Evolutionary conservation across 108 stramenopile species (phyloP), one percentile per base, ranked within the genome.

Genomic region (Phaeodactylum tricornutum): DNA sequence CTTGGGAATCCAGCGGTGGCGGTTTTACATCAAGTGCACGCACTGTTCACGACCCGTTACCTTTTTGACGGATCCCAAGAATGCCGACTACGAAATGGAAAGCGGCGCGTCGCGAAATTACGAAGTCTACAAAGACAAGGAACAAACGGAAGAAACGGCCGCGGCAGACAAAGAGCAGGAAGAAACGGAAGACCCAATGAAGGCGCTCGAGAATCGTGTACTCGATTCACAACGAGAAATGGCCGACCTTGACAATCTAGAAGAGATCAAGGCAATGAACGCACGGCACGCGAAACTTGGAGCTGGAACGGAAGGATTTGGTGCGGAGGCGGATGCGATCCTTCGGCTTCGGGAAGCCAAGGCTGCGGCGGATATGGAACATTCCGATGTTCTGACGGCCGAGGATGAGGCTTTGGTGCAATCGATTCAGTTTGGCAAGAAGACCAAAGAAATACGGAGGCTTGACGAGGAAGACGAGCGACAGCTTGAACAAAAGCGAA

Each of bases 51-150:
- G 88, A 22, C 89, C 92, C 8, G 62, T 98, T 20, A 81, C 93
- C 9, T 96, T 98, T 55, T 63, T 89, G 55, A 98, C 97, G 4
- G 97, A 98, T 67, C 97, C 97, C 0, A 61, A 98, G 55, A 95
- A 96, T 65, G 71, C 83, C 20, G 97, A 98, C 53, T 98, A 98
- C 43, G 95, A 95, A 71, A 88, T 91, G 79, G 97, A 96, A 64
- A 64, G 49, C 23, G 95, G 97, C 0, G 97, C 90, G 9, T 92
- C 87, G 17, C 62, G 97, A 52, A 96, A 93, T 61, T 98, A 90
- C 65, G 97, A 98, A 53, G 67, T 85, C 0, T 90, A 93, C 73
- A 87, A 90, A 30, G 92, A 98, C 50, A 64, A 76, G 19, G 63
- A 75, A 53, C 68, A 64, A 23, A 80, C 87, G 51, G 67, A 71